Percentiles rank a stretch among this genome's conserved stretches.
phyloP scores from a whole-genome alignment of 345 rosid genomes.

The Chamaenerion angustifolium region DNA sequence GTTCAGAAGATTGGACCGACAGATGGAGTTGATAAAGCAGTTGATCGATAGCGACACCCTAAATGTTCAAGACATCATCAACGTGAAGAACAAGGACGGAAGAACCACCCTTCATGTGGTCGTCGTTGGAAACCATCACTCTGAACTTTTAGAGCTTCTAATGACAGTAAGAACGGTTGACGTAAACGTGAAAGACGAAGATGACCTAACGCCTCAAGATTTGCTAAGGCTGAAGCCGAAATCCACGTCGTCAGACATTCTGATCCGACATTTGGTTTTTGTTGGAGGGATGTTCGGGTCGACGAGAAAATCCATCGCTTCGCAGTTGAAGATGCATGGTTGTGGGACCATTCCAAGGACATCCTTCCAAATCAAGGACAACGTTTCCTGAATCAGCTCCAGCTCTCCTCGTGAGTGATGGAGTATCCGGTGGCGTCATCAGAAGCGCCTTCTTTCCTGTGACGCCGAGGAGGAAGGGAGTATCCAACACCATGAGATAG shows the following conservation, averaged over 20 bases:
- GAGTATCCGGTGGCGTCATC: constrained; percentile 4
- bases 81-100: too few relatives aligned
- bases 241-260: constrained; percentile 66
- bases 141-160: too few relatives aligned
- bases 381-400: too few relatives aligned
- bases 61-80: too few relatives aligned
- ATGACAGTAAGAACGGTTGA: too few relatives aligned
- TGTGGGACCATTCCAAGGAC: constrained; percentile 72
- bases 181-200: constrained; percentile 37
- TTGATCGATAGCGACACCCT: too few relatives aligned
- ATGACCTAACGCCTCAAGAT: constrained; percentile 86
- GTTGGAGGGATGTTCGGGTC: constrained; percentile 68
- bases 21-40: too few relatives aligned
- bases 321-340: constrained; percentile 65
- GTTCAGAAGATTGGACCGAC: too few relatives aligned
- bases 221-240: constrained; percentile 58
- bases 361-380: constrained; percentile 56
- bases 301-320: constrained; percentile 59
- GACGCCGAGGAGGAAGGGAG: constrained; percentile 24
- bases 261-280: constrained; percentile 64
- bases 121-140: too few relatives aligned
- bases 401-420: too few relatives aligned
- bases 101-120: too few relatives aligned
- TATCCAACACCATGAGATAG: constrained; percentile 30
- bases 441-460: constrained; percentile 27